Evolutionary conservation across 2,329 filamentous ascomycete genomes (phyloP), one percentile per base, ranked within the genome.

Genomic region (Clarireedia monteithiana): DNA sequence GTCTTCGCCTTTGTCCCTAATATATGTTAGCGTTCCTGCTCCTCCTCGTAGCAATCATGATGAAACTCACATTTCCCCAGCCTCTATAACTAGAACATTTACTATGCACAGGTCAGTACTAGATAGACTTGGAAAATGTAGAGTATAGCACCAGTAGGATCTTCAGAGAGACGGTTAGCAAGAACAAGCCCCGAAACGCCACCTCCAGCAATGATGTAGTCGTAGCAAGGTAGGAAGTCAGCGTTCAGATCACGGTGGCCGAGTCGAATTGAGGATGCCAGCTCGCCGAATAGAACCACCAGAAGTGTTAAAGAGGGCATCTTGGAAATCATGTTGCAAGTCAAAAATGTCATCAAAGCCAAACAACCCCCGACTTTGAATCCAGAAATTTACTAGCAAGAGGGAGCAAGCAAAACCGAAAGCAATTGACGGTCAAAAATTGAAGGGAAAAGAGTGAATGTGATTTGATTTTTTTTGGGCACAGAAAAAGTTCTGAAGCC

Each of bases 131-230:
- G 7, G 1, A 7, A 34, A 23, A 38, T 20, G 7, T 26, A 17
- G 20, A 23, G 36, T 51, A 40, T 20, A 47, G 15, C 27, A 59
- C 63, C 58, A 53, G 53, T 53, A 2, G 63, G 60, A 48, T 66
- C 66, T 61, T 76, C 74, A 17, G 71, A 71, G 45, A 79, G 65
- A 4, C 74, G 66, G 24, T 71, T 71, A 24, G 73, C 73, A 27
- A 78, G 64, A 1, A 73, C 71, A 10, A 78, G 68, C 24, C 49
- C 76, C 74, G 73, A 74, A 27, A 73, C 69, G 4, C 76, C 76
- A 17, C 75, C 76, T 4, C 76, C 76, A 26, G 75, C 68, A 42
- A 78, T 66, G 15, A 77, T 64, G 51, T 71, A 73, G 55, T 73
- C 69, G 51, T 73, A 72, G 53, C 63, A 65, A 38, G 58, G 57